phyloP scores from a whole-genome alignment of 495 filamentous ascomycete genomes.

The Xylaria telfairii region DNA sequence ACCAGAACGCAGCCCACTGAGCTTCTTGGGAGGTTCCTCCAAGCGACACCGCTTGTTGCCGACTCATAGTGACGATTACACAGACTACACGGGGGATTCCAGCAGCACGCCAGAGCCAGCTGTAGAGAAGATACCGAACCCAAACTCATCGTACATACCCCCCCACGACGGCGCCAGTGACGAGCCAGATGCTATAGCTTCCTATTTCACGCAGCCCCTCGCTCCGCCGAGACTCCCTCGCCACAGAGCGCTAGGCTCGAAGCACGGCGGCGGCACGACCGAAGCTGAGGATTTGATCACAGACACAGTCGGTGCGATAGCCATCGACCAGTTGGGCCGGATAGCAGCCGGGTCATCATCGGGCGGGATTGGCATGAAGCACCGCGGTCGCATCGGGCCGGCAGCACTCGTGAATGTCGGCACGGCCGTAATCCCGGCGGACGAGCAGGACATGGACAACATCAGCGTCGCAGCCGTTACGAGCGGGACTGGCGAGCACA shows the following conservation, averaged over 20 bases:
- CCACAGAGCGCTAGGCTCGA: not conserved
- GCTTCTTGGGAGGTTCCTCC: slow-evolving; percentile 25
- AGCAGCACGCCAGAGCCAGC: not conserved
- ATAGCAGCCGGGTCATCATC: slow-evolving; percentile 98
- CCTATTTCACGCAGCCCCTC: not conserved
- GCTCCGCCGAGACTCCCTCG: not conserved
- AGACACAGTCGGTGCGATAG: slow-evolving; percentile 95
- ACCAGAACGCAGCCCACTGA: slow-evolving; percentile 24
- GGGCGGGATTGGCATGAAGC: slow-evolving; percentile 99
- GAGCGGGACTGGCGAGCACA: slow-evolving; percentile 96
- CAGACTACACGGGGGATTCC: slow-evolving; percentile 9
- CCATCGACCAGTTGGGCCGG: slow-evolving; percentile 80
- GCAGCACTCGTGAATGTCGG: slow-evolving; percentile 92
- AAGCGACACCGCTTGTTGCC: slow-evolving; percentile 15
- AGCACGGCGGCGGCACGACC: not conserved
- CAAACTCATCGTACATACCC: not conserved
- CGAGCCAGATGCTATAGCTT: not conserved
- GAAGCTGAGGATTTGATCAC: slow-evolving; percentile 58
- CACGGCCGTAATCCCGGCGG: slow-evolving; percentile 78
- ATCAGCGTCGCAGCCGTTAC: slow-evolving; percentile 78
- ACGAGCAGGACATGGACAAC: slow-evolving; percentile 60
- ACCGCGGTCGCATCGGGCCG: slow-evolving; percentile 85
- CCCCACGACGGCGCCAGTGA: slow-evolving; percentile 30
- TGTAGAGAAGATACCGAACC: not conserved
- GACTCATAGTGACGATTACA: slow-evolving; percentile 16